Evolutionary conservation across 1,139 yeast species (phyloP).

Genomic region (Taphrina communis): DNA sequence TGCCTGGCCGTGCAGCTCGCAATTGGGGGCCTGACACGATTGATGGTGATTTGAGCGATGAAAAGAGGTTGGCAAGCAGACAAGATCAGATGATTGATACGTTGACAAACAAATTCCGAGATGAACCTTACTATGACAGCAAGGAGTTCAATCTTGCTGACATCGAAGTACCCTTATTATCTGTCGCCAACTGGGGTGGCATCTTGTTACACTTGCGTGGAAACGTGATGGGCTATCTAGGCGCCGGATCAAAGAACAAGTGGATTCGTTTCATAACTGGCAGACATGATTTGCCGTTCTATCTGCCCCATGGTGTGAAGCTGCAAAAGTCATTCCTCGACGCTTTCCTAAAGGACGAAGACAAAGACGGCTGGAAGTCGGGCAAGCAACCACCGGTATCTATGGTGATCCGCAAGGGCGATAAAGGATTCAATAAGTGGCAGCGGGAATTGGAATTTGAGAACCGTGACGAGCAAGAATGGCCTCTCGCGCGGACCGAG

Average conservation of each 20-base stretch:
- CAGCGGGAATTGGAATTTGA: background rate
- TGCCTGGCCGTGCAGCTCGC: conserved; percentile 3
- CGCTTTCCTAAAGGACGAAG: conserved; percentile 13
- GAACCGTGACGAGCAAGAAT: conserved; percentile 8
- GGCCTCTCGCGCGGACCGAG: conserved; percentile 9
- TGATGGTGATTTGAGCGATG: background rate
- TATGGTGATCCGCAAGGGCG: background rate
- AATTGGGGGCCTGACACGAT: conserved; percentile 14
- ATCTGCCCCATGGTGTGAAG: conserved; percentile 8
- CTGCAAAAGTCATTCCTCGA: conserved; percentile 10
- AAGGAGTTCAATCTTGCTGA: conserved; percentile 9
- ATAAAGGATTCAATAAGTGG: conserved; percentile 15
- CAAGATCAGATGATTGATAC: conserved; percentile 15
- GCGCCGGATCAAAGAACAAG: conserved; percentile 15
- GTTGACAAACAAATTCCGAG: background rate
- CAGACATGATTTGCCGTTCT: conserved; percentile 14
- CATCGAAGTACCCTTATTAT: conserved; percentile 9
- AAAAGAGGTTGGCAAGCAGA: background rate
- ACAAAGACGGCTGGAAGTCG: background rate
- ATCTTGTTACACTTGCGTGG: conserved; percentile 10
- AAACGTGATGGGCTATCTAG: conserved; percentile 9
- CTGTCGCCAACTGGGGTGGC: conserved; percentile 14
- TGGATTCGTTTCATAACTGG: conserved; percentile 12
- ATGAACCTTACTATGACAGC: conserved; percentile 1
- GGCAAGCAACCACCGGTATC: conserved; percentile 11